These are phyloP conservation scores for Flaveria linearis DNA, from an alignment of 129 eudicot species.

Conservation along the genomic window DNA sequence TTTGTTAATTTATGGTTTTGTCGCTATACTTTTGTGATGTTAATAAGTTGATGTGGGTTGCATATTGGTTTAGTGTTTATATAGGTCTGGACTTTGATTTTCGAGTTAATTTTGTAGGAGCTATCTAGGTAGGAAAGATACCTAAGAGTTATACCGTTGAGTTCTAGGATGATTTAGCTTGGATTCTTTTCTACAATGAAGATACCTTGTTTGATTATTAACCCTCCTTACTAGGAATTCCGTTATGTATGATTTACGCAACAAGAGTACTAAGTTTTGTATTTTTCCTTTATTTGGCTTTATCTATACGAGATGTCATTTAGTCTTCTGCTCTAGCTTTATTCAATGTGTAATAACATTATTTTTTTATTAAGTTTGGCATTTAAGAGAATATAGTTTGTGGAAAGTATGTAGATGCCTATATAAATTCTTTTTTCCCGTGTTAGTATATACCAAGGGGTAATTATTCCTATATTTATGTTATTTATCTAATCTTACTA, in stretches of 20 bases:
- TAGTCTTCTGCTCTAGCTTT: no score
- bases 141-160: not conserved
- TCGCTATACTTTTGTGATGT: not conserved
- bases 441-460: not conserved
- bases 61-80: not conserved
- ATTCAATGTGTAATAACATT: no score
- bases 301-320: no score
- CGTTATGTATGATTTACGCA: not conserved
- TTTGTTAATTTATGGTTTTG: not conserved
- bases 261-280: not conserved
- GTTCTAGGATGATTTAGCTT: not conserved
- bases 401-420: no score
- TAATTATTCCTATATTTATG: not conserved
- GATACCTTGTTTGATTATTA: not conserved
- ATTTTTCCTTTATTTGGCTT: no score
- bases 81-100: not conserved
- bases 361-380: no score
- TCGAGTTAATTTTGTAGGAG: not conserved
- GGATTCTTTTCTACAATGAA: slow-evolving; percentile 2
- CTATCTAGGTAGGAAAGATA: slow-evolving; percentile 11
- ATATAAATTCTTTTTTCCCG: no score
- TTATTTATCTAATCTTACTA: no score
- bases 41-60: not conserved
- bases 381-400: no score
- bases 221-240: not conserved